A percentile compares a stretch with the other conserved stretches of the same genome.
phyloP scores from a whole-genome alignment of 2,329 filamentous ascomycete species.

The Hymenoscyphus albidus region DNA sequence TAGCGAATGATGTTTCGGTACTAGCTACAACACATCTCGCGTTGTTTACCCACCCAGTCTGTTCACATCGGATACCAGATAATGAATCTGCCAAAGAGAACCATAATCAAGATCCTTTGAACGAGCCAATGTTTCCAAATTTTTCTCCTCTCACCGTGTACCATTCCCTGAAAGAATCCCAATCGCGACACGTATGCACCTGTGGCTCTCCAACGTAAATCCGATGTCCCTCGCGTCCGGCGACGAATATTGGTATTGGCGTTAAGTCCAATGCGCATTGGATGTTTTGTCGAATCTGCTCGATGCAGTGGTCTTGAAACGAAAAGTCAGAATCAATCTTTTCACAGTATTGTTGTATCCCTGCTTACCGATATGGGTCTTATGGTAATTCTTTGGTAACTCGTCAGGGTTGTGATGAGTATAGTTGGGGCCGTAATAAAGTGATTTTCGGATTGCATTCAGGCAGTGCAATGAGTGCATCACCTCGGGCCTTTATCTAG shows the following conservation, averaged over 20 bases:
- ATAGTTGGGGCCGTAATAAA: conserved; percentile 16
- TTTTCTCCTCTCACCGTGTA: conserved; percentile 20
- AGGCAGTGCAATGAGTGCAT: conserved; percentile 26
- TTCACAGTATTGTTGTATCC: background rate
- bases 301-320: conserved; percentile 21
- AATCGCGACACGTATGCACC: conserved; percentile 21
- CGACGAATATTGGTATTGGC: conserved; percentile 15
- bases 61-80: background rate
- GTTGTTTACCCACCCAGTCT: background rate
- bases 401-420: conserved; percentile 11
- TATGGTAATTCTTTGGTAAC: conserved; percentile 12
- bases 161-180: conserved; percentile 17
- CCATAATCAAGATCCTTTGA: background rate
- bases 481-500: conserved; percentile 16
- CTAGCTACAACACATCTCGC: background rate
- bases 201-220: conserved; percentile 19
- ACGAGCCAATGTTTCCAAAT: conserved; percentile 11
- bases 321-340: background rate
- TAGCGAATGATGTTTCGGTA: background rate
- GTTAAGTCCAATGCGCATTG: conserved; percentile 22
- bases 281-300: conserved; percentile 22
- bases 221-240: conserved; percentile 11
- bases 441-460: conserved; percentile 20
- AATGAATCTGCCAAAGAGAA: background rate
- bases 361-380: conserved; percentile 16